These are phyloP conservation scores for Ampelocalamus luodianensis DNA, from an alignment of 176 grass and related monocot genomes.

Conservation along the genomic window DNA sequence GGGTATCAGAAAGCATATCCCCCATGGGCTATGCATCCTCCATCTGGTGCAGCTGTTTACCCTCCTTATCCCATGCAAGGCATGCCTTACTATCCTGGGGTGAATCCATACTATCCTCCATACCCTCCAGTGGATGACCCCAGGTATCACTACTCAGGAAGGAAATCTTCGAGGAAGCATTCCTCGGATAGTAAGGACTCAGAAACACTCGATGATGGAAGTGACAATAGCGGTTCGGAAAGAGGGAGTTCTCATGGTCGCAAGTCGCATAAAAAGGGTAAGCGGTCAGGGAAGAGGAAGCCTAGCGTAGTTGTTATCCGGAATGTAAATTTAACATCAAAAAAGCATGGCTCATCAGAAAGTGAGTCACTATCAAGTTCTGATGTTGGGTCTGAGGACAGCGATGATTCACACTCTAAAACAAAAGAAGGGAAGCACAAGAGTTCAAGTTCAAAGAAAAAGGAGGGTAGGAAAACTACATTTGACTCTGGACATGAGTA, in stretches of 20 bases:
- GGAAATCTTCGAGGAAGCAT: slow-evolving; percentile 61
- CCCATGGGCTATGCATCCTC: slow-evolving; percentile 89
- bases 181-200: slow-evolving; percentile 72
- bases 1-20: slow-evolving; percentile 74
- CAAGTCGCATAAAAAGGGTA: slow-evolving; percentile 72
- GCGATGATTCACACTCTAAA: slow-evolving; percentile 56
- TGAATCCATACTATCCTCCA: slow-evolving; percentile 64
- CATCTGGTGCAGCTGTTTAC: slow-evolving; percentile 53
- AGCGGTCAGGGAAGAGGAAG: slow-evolving; percentile 76
- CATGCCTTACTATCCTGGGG: slow-evolving; percentile 83
- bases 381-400: slow-evolving; percentile 56
- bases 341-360: slow-evolving; percentile 65
- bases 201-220: slow-evolving; percentile 54
- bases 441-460: slow-evolving; percentile 73
- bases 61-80: slow-evolving; percentile 82
- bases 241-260: slow-evolving; percentile 57
- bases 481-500: slow-evolving; percentile 54
- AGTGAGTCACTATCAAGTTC: slow-evolving; percentile 67
- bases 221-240: slow-evolving; percentile 52
- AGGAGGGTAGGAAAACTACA: slow-evolving; percentile 49
- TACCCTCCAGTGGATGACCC: slow-evolving; percentile 78
- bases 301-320: slow-evolving; percentile 77
- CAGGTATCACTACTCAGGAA: slow-evolving; percentile 56
- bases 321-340: slow-evolving; percentile 90
- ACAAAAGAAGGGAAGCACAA: slow-evolving; percentile 62